Evolutionary conservation across 306 rosid genomes (phyloP), one percentile per base, ranked within the genome.

Genomic region (Psophocarpus tetragonolobus): DNA sequence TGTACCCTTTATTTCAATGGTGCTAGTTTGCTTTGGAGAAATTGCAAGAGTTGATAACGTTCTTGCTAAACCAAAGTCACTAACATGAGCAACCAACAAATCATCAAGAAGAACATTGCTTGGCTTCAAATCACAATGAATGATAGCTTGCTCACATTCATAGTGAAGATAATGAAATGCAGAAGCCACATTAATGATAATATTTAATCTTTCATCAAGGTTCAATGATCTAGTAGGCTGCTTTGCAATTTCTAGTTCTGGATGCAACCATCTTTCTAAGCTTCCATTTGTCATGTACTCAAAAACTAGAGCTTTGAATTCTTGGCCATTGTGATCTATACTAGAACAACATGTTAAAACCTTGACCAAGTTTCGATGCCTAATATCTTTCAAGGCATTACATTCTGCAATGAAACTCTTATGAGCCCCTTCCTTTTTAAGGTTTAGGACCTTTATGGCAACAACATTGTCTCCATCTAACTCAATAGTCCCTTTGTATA

Each of bases 61-160:
- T 60, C 73, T 75, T 21, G 84, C 79, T 32, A 68, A 26, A 21
- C 87, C 84, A 15, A 84, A 84, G 71, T 84, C 81, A 63, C 84
- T 41, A 6, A 80, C 70, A 54, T 42, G 84, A 74, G 84, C 80
- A 20, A 80, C 70, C 71, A 80, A 53, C 26, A 14, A 39, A 66
- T 66, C 63, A 33, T 80, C 84, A 5, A 80, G 80, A 80, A 80
- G 84, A 17, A 80, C 29, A 12, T 80, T 80, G 33, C 33, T 44
- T 33, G 84, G 84, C 75, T 80, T 80, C 10, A 80, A 51, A 74
- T 80, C 84, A 74, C 84, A 80, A 33, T 80, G 84, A 67, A 80
- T 14, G 33, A 80, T 30, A 1, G 17, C 6, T 20, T 65, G 75
- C 18, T 44, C 80, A 32, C 80, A 80, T 21, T 80, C 84, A 7